Conservation (phyloP, 306 rosid species). For the Cicer arietinum region DNA sequence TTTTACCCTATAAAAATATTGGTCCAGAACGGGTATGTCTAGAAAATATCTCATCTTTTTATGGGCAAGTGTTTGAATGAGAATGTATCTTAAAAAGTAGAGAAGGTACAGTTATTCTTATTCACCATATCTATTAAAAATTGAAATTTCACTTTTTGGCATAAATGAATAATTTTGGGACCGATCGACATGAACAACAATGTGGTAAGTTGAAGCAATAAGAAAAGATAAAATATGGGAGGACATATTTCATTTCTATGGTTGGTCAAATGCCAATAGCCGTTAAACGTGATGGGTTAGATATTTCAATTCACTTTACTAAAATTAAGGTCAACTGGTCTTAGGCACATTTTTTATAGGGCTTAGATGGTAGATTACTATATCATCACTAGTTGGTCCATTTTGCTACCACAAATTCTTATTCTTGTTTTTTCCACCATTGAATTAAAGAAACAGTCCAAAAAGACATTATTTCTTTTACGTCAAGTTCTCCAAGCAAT, state of each 20-base stretch:
- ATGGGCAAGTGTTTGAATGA: slow-evolving; percentile 16
- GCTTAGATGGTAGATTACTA: slow-evolving; percentile 5
- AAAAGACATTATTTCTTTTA: not conserved
- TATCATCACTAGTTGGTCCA: not conserved
- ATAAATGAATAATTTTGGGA: slow-evolving; percentile 20
- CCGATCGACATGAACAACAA: slow-evolving; percentile 11
- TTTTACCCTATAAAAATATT: too few relatives aligned
- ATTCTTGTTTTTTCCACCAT: slow-evolving; percentile 17
- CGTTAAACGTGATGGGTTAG: slow-evolving; percentile 17
- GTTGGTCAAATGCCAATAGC: not conserved
- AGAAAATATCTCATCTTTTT: not conserved
- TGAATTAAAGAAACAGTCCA: not conserved
- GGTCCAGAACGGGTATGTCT: too few relatives aligned
- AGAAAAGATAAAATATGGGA: not conserved
- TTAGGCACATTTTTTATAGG: slow-evolving; percentile 21
- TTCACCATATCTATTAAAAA: not conserved
- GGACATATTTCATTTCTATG: not conserved
- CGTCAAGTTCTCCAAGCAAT: not conserved
- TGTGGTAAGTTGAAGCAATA: slow-evolving; percentile 7
- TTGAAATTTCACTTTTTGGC: not conserved
- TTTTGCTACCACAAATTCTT: slow-evolving; percentile 25
- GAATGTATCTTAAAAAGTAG: not conserved
- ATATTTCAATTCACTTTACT: not conserved
- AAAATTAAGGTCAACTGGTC: slow-evolving; percentile 1
- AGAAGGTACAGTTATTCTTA: not conserved